Conservation (phyloP, 208 protist species). For the Acanthamoeba rhysodes region DNA sequence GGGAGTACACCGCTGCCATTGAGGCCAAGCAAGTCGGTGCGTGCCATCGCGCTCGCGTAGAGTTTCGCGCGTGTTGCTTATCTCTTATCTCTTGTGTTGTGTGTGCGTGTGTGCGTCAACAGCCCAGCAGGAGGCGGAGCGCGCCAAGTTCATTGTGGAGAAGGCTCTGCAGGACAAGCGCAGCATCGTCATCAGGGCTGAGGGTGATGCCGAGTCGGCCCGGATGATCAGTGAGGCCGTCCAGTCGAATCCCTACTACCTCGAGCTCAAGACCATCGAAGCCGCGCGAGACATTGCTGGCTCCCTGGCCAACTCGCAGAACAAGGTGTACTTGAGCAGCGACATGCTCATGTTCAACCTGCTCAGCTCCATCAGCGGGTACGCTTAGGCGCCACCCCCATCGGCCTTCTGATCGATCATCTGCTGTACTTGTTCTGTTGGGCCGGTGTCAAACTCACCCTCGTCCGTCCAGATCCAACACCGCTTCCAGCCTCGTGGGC, state of each 20-base stretch:
- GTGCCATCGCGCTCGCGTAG: neutral
- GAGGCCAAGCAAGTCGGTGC: constrained; percentile 91
- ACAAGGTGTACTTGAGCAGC: constrained; percentile 89
- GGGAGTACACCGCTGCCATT: constrained; percentile 90
- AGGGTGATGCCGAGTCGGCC: constrained; percentile 89
- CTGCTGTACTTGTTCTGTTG: too few species aligned
- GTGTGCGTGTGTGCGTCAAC: neutral
- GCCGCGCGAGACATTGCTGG: constrained; percentile 96
- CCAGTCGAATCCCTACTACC: constrained; percentile 89
- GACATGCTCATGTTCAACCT: constrained; percentile 88
- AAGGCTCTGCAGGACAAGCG: constrained; percentile 88
- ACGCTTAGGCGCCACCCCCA: neutral
- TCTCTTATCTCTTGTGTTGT: neutral
- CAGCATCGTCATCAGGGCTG: constrained; percentile 88
- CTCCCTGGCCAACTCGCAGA: constrained; percentile 86
- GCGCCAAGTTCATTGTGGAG: constrained; percentile 89
- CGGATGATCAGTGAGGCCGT: constrained; percentile 88
- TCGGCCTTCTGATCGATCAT: too few species aligned
- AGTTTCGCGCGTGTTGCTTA: neutral
- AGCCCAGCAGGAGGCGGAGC: constrained; percentile 92
- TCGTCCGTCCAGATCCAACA: neutral
- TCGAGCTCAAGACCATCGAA: constrained; percentile 97
- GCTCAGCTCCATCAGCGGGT: constrained; percentile 29
- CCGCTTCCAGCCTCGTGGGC: neutral
- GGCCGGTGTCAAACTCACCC: too few species aligned